Percentiles rank a stretch among this genome's conserved stretches.
Evolutionary conservation across 2,329 filamentous ascomycete species (phyloP).

Genomic region (Aspergillus texensis): DNA sequence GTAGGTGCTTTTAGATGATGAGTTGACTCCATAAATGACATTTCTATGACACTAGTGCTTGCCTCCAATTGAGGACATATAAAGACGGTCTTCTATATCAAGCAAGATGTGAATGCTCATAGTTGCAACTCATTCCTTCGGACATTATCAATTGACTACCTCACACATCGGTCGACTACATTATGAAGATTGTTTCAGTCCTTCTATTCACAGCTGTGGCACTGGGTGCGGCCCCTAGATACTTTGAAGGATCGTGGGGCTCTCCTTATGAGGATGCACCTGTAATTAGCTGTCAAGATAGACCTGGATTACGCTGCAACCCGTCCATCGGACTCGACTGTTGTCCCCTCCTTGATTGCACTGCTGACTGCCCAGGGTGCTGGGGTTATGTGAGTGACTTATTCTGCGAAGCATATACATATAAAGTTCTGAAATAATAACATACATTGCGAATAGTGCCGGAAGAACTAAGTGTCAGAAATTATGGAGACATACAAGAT

Average conservation of each 20-base stretch:
- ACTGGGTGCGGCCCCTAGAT: not conserved
- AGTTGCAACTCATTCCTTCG: not conserved
- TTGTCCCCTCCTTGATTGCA: not conserved
- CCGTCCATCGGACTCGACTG: not conserved
- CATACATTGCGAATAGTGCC: not conserved
- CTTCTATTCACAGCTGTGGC: not conserved
- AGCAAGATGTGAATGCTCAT: not conserved
- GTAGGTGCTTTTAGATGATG: not conserved
- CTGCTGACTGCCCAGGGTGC: not conserved
- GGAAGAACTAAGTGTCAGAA: not conserved
- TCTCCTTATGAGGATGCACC: not conserved
- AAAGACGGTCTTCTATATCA: not conserved
- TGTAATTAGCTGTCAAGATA: not conserved
- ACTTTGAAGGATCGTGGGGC: not conserved
- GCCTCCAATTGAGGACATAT: not conserved
- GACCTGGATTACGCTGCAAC: not conserved
- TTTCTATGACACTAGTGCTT: not conserved
- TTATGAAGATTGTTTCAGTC: not conserved
- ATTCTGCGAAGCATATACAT: not conserved
- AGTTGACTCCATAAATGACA: not conserved
- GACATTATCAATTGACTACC: not conserved
- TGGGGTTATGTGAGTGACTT: not conserved
- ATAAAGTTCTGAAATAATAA: not conserved
- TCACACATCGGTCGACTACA: not conserved
- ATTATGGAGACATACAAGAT: not conserved